A percentile compares a stretch with the other conserved stretches of the same genome.
Conservation (phyloP, 305 asterid genomes). For the Fraxinus baroniana region DNA sequence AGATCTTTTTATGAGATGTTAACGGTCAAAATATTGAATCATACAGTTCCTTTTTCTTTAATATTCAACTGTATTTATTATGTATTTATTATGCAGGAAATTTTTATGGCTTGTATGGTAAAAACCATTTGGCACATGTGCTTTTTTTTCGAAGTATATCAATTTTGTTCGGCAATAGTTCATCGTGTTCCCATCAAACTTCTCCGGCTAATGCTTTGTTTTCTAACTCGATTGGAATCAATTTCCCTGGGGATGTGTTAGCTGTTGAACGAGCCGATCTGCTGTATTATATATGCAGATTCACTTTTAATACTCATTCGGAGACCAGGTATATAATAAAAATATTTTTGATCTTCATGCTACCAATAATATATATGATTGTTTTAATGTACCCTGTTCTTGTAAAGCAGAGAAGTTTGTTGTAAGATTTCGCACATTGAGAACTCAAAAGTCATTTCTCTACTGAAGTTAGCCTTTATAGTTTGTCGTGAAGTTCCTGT, state of each 20-base stretch:
- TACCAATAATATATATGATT: too few species aligned
- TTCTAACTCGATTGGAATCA: slow-evolving; percentile 55
- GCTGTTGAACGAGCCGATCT: slow-evolving; percentile 65
- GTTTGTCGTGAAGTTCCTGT: slow-evolving; percentile 75
- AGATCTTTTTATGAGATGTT: too few species aligned
- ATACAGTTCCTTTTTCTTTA: background rate
- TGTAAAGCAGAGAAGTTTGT: slow-evolving; percentile 47
- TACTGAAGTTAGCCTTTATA: slow-evolving; percentile 64
- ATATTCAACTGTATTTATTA: background rate
- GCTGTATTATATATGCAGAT: slow-evolving; percentile 66
- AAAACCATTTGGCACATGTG: background rate
- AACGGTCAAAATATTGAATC: background rate
- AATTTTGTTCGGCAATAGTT: background rate
- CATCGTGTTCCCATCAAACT: slow-evolving; percentile 40
- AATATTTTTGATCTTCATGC: background rate
- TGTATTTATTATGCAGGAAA: slow-evolving; percentile 8
- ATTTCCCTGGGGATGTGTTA: background rate
- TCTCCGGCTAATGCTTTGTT: slow-evolving; percentile 40
- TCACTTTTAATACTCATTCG: slow-evolving; percentile 52
- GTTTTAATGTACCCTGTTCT: background rate
- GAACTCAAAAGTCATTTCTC: slow-evolving; percentile 36
- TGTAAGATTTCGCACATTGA: slow-evolving; percentile 59
- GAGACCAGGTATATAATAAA: slow-evolving; percentile 50
- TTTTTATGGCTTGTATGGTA: background rate
- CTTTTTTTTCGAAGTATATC: too few species aligned